Evolutionary conservation across 306 rosid genomes (phyloP).

Genomic region (Cucumis cinereus): DNA sequence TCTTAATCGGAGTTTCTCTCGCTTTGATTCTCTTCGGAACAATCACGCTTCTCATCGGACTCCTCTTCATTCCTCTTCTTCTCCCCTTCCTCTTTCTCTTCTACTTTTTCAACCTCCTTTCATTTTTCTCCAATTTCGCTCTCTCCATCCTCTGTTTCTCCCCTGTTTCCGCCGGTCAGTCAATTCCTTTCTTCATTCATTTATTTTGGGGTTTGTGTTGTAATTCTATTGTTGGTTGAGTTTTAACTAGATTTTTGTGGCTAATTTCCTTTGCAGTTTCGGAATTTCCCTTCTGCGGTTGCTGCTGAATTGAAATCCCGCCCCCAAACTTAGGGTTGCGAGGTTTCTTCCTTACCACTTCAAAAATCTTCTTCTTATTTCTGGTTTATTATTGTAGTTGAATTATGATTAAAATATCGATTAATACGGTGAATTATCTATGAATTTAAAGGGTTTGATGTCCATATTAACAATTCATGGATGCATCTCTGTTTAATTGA

Average conservation of each 20-base stretch:
- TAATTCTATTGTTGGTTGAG: not conserved
- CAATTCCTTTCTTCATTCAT: not conserved
- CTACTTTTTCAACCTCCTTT: constrained; percentile 17
- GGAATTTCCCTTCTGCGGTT: not conserved
- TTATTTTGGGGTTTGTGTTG: not conserved
- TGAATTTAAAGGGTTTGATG: no score
- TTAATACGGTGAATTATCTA: no score
- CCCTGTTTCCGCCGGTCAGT: constrained; percentile 3
- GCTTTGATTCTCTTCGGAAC: constrained; percentile 29
- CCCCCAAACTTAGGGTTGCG: not conserved
- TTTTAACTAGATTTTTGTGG: not conserved
- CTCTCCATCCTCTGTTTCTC: constrained; percentile 15
- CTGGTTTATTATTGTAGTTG: no score
- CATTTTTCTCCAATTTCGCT: constrained; percentile 8
- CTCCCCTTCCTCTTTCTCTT: constrained; percentile 15
- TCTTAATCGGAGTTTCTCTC: constrained; percentile 33
- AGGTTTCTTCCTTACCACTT: no score
- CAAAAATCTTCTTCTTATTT: no score
- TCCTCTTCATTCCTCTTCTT: constrained; percentile 24
- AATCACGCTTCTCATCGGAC: constrained; percentile 15
- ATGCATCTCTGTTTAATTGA: no score
- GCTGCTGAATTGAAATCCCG: not conserved
- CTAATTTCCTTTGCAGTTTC: not conserved
- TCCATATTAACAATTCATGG: no score
- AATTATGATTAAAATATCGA: no score